Base-by-base conservation (phyloP, 208 protist species). In the Naegleria lovaniensis region DNA sequence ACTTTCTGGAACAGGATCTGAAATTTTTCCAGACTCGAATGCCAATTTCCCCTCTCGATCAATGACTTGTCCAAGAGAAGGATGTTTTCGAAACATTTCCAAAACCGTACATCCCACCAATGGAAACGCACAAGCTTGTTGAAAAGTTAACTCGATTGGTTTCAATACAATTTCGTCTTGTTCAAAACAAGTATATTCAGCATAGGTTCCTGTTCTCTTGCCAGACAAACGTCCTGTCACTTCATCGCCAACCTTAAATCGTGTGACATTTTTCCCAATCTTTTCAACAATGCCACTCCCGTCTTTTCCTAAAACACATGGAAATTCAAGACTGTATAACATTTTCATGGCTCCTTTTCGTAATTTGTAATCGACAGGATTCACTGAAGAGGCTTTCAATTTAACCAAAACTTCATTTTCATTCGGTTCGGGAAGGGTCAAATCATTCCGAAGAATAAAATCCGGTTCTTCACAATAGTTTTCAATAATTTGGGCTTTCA, bases 331-430 rank as follows among this genome's bases (percentile, higher is more conserved):
- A 6, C 6, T 22, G 0, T 0, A 9, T 1, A 5, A 3, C 40
- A 33, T 22, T n/a, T 25, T 87, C 9, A 58, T 88, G 5, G 19
- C 22, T 38, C 39, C 43, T 19, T 13, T 0, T 58, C 43, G 55
- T 0, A 88, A 39, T 19, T 88, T 88, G 41, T 16, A 43, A 88
- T 88, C 85, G 0, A 88, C 43, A 39, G 85, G 85, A 58, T 88
- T 88, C 0, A 88, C 85, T 5, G 85, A 52, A 58, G 41, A 0
- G 13, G 19, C 5, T 0, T 88, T 51, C 19, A 88, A 39, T 38
- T 88, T 88, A 0, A 88, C 43, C 5, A 88, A 29, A 0, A 88
- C 43, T 58, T 88, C 15, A 2, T 67, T 67, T 29, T 1, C 55
- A 22, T 67, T 67, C 3, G 55, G 55, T 19, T 67, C 22, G 1